Evolutionary conservation across 176 grass and related monocot species (phyloP).

Genomic region (Triticum monococcum): DNA sequence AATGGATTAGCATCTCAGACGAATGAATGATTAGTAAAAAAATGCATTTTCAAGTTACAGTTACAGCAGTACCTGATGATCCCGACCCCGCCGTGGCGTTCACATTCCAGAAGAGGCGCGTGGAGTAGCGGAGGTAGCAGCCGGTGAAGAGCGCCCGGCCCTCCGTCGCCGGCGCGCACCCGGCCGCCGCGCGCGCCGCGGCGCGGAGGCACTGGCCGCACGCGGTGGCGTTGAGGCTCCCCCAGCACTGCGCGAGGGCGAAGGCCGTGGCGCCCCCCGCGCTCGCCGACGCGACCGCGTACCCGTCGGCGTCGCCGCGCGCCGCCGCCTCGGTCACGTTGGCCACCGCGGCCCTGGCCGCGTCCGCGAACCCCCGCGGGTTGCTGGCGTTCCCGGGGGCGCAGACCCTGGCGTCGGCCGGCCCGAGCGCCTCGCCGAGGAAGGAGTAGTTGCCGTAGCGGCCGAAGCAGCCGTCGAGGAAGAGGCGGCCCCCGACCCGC

Average conservation of each 20-base stretch:
- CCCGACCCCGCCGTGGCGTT: conserved; percentile 27
- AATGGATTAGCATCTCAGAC: background rate
- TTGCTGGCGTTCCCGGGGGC: conserved; percentile 20
- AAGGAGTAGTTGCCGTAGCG: conserved; percentile 83
- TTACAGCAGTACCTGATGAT: conserved; percentile 41
- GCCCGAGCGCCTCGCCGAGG: conserved; percentile 41
- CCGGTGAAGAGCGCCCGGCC: conserved; percentile 66
- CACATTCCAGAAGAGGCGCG: conserved; percentile 62
- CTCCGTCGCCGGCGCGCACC: conserved; percentile 62
- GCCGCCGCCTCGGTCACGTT: conserved; percentile 45
- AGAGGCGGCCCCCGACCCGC: conserved; percentile 51
- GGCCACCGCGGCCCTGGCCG: conserved; percentile 36
- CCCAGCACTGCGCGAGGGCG: conserved; percentile 79
- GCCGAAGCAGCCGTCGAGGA: conserved; percentile 78
- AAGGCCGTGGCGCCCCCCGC: conserved; percentile 40
- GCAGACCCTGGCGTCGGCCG: conserved; percentile 9
- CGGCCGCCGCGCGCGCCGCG: conserved; percentile 37
- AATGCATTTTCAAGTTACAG: background rate
- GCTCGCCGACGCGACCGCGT: conserved; percentile 41
- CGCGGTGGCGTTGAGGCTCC: conserved; percentile 46
- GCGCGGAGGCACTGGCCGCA: conserved; percentile 65
- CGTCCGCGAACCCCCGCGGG: conserved; percentile 37
- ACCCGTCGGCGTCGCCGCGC: conserved; percentile 23
- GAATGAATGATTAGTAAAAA: background rate
- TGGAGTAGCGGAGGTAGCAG: conserved; percentile 79